These are phyloP conservation scores for Pezizomycotina sp. DNA, from an alignment of 2,329 filamentous ascomycete genomes.

Conservation along the genomic window DNA sequence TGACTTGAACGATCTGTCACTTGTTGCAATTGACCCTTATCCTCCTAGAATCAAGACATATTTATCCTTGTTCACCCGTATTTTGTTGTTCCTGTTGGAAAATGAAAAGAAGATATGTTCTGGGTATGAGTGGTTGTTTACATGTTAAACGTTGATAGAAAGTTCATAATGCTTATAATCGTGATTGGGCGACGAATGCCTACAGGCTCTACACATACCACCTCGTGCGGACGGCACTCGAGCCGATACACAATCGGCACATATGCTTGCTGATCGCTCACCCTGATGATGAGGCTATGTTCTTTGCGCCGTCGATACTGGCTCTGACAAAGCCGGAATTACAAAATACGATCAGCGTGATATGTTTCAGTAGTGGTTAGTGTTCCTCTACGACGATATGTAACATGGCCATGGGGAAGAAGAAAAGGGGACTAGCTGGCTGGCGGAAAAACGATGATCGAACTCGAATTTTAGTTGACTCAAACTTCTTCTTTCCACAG, in stretches of 20 bases:
- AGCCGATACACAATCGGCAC: slow-evolving; percentile 60
- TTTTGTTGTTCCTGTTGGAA: no score
- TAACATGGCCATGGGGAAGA: neutral
- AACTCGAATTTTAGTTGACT: neutral
- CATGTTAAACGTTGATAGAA: no score
- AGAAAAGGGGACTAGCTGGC: neutral
- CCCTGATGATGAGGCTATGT: slow-evolving; percentile 98
- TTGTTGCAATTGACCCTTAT: no score
- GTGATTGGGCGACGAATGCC: no score
- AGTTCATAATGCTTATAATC: no score
- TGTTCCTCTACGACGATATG: slow-evolving; percentile 29
- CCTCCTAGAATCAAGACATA: no score
- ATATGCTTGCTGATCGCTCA: slow-evolving; percentile 90
- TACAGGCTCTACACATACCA: no score
- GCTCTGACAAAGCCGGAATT: slow-evolving; percentile 63
- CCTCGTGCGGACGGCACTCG: no score
- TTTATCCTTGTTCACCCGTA: no score
- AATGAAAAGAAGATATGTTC: no score
- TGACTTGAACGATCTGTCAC: no score
- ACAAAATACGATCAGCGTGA: slow-evolving; percentile 82
- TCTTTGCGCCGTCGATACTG: slow-evolving; percentile 80
- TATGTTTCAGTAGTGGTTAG: slow-evolving; percentile 69
- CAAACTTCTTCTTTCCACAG: slow-evolving; percentile 35
- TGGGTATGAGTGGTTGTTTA: no score
- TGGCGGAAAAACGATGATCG: neutral